Base-by-base conservation (phyloP, 1,284 basidiomycete species). In the Somion occarium region DNA sequence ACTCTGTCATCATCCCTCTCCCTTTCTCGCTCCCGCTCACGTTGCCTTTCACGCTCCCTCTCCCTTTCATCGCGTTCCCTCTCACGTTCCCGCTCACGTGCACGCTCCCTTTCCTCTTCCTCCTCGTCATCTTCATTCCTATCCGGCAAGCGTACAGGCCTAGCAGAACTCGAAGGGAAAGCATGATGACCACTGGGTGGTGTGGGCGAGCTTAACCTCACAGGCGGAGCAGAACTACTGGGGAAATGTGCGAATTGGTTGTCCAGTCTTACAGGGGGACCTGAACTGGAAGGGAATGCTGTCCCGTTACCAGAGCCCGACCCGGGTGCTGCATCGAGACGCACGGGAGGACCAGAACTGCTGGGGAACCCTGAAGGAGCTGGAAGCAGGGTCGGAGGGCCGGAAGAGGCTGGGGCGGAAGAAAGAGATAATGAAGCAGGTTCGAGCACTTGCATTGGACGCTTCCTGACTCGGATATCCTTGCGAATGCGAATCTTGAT, bases 401-500 rank as follows among this genome's bases (percentile, higher is more conserved):
- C 46, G 18, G 46, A 38, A 9, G 24, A 30, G 24, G 39, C 5
- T 53, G 45, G 34, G 44, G 39, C 23, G 47, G 54, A 30, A 64
- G 52, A 3, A 58, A 61, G 59, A 1, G 64, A 64, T 1, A 62
- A 41, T 3, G 59, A 56, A 19, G 48, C 53, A 1, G 60, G 59
- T 12, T 70, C 68, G 23, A 75, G 62, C 0, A 71, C 69, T 23
- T 71, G 69, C 15, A 75, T 71, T 1, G 81, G 78, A 11, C 82
- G 74, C 64, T 91, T 91, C 54, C 89, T 79, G 22, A 88, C 83
- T 1, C 89, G 82, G 38, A 91, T 91, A 58, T 93, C 91, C 66
- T 93, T 93, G 41, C 92, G 81, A 38, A 95, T 93, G 23, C 93
- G 83, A 45, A 96, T 93, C 69, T 95, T 94, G 66, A 95, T 89